Percentiles rank a stretch among this genome's conserved stretches.
Conservation (phyloP, 2,329 filamentous ascomycete genomes). For the Alternaria dauci region DNA sequence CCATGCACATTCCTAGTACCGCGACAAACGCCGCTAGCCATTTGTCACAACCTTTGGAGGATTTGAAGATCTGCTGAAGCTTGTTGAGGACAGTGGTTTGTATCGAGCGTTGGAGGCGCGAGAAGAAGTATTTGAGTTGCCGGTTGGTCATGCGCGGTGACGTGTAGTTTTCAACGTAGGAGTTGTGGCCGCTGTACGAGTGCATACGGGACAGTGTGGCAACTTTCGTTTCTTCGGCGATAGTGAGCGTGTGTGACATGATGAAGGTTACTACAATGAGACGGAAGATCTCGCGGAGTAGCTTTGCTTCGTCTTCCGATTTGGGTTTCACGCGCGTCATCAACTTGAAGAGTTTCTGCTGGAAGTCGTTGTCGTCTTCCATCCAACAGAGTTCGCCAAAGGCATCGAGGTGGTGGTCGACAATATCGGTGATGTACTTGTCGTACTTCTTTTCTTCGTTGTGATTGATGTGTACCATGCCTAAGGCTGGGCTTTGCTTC, state of each 20-base stretch:
- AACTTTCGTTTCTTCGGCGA: slow-evolving; percentile 51
- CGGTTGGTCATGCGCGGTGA: slow-evolving; percentile 58
- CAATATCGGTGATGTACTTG: slow-evolving; percentile 54
- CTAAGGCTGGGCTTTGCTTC: slow-evolving; percentile 57
- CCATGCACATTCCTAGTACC: slow-evolving; percentile 59
- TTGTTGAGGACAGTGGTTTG: slow-evolving; percentile 56
- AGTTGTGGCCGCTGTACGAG: slow-evolving; percentile 42
- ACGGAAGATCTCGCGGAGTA: slow-evolving; percentile 56
- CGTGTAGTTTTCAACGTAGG: slow-evolving; percentile 45
- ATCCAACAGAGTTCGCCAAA: slow-evolving; percentile 56
- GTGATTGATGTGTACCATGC: slow-evolving; percentile 55
- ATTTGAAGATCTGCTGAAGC: slow-evolving; percentile 58
- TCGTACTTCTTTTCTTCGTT: slow-evolving; percentile 57
- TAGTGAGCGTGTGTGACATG: slow-evolving; percentile 58
- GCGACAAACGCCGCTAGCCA: slow-evolving; percentile 58
- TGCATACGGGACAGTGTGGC: slow-evolving; percentile 51
- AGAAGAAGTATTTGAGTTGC: slow-evolving; percentile 61
- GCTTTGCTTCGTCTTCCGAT: slow-evolving; percentile 52
- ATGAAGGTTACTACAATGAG: slow-evolving; percentile 60
- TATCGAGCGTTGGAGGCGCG: slow-evolving; percentile 53
- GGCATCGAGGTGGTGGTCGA: slow-evolving; percentile 52
- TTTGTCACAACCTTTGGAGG: slow-evolving; percentile 53
- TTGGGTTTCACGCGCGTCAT: slow-evolving; percentile 52
- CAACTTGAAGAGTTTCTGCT: slow-evolving; percentile 52
- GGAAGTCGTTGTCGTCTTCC: slow-evolving; percentile 57